These are phyloP conservation scores for Rosa persica DNA, from an alignment of 306 rosid species.

Conservation along the genomic window DNA sequence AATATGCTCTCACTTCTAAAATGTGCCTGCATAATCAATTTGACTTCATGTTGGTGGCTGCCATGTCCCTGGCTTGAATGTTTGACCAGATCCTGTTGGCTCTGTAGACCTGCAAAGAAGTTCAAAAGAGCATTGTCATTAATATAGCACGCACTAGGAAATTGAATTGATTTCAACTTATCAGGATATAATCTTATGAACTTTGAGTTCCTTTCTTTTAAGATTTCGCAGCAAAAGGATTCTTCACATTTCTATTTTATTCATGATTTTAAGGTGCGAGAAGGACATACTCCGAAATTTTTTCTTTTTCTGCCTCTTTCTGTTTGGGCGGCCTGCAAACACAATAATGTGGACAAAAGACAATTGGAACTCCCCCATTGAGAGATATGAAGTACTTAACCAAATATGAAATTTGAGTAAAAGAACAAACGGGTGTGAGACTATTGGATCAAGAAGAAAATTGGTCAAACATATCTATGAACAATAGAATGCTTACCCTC, in stretches of 20 bases:
- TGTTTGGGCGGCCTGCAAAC: slow-evolving; percentile 47
- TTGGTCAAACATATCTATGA: not conserved
- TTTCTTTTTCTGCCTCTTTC: slow-evolving; percentile 34
- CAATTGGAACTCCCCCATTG: not conserved
- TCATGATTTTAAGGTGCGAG: slow-evolving; percentile 7
- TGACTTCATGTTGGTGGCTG: slow-evolving; percentile 77
- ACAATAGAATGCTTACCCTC: not conserved
- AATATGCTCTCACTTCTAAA: not conserved
- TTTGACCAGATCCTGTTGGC: slow-evolving; percentile 68
- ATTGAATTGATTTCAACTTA: slow-evolving; percentile 1
- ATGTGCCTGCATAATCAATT: not conserved
- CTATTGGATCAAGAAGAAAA: not conserved
- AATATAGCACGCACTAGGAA: not conserved
- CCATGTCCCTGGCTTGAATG: slow-evolving; percentile 90
- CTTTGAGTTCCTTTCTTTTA: not conserved
- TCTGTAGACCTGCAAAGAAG: slow-evolving; percentile 64
- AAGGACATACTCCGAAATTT: slow-evolving; percentile 48
- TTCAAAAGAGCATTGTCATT: slow-evolving; percentile 8
- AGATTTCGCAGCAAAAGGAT: not conserved
- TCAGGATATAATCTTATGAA: not conserved
- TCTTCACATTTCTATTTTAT: not conserved
- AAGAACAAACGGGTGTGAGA: not conserved
- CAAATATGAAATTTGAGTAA: not conserved
- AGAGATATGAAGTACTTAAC: not conserved
- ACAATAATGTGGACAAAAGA: not conserved